These are phyloP conservation scores for Penicillium polonicum DNA, from an alignment of 2,329 filamentous ascomycete species.

Conservation along the genomic window DNA sequence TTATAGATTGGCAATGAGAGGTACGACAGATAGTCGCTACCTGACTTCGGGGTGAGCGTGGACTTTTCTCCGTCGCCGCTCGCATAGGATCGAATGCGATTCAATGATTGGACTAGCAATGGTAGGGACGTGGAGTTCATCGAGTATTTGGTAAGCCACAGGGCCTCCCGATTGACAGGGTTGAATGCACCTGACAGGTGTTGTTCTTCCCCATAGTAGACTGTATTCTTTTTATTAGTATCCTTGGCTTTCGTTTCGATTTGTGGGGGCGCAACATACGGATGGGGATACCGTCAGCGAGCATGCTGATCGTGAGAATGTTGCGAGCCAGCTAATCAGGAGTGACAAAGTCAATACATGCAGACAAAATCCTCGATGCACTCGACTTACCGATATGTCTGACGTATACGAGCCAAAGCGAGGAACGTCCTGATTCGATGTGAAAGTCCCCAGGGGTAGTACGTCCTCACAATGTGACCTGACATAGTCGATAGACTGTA, in stretches of 20 bases:
- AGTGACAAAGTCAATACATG: background rate
- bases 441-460: slow-evolving; percentile 51
- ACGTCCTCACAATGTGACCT: slow-evolving; percentile 34
- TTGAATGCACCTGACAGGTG: slow-evolving; percentile 51
- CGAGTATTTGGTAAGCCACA: slow-evolving; percentile 54
- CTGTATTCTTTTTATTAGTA: slow-evolving; percentile 17
- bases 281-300: slow-evolving; percentile 61
- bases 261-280: background rate
- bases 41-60: slow-evolving; percentile 5
- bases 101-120: slow-evolving; percentile 10
- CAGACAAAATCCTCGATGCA: background rate
- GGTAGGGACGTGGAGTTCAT: slow-evolving; percentile 12
- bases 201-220: slow-evolving; percentile 67
- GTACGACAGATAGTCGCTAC: slow-evolving; percentile 9
- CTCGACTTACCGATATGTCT: slow-evolving; percentile 45
- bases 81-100: slow-evolving; percentile 13
- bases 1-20: slow-evolving; percentile 11
- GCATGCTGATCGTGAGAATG: slow-evolving; percentile 60
- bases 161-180: slow-evolving; percentile 54
- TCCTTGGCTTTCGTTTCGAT: background rate
- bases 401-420: slow-evolving; percentile 54
- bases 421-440: slow-evolving; percentile 60
- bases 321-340: slow-evolving; percentile 55
- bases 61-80: slow-evolving; percentile 8
- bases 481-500: slow-evolving; percentile 2